Evolutionary conservation across 2,329 filamentous ascomycete genomes (phyloP).

Genomic region (Trichophyton verrucosum): DNA sequence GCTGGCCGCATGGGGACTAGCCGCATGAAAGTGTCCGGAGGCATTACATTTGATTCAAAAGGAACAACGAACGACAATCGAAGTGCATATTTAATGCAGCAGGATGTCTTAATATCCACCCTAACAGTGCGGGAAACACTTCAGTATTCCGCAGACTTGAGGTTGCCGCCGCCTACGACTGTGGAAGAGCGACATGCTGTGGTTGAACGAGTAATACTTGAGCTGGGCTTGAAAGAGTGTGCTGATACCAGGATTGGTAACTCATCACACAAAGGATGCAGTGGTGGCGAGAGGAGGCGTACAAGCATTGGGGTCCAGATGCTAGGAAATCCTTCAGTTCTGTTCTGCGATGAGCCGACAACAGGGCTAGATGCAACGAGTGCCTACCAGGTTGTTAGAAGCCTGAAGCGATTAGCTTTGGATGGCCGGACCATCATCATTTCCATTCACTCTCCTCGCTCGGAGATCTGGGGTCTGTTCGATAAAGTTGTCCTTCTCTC

Average conservation of each 20-base stretch:
- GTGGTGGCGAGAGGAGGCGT: conserved; percentile 64
- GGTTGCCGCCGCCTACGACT: conserved; percentile 52
- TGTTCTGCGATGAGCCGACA: conserved; percentile 70
- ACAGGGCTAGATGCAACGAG: conserved; percentile 65
- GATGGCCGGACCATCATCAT: conserved; percentile 60
- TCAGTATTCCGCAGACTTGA: conserved; percentile 58
- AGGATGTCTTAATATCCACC: conserved; percentile 60
- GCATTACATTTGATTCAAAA: conserved; percentile 49
- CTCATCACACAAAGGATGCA: conserved; percentile 59
- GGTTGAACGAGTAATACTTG: conserved; percentile 64
- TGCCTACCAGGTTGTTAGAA: conserved; percentile 60
- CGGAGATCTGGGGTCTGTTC: conserved; percentile 68
- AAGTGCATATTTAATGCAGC: conserved; percentile 54
- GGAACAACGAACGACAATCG: conserved; percentile 36
- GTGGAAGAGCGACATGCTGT: conserved; percentile 47
- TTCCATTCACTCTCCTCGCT: conserved; percentile 65
- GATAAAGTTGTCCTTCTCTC: conserved; percentile 59
- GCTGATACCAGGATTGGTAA: conserved; percentile 63
- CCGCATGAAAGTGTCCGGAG: conserved; percentile 41
- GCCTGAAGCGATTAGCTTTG: conserved; percentile 53
- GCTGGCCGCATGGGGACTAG: conserved; percentile 54
- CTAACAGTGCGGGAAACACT: conserved; percentile 66
- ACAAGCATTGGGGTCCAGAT: conserved; percentile 68
- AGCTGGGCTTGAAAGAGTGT: conserved; percentile 64
- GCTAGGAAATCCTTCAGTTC: conserved; percentile 62